Percentiles rank a stretch among this genome's conserved stretches.
These are phyloP conservation scores for Oryza officinalis DNA, from an alignment of 176 grass and related monocot species.

Conservation along the genomic window DNA sequence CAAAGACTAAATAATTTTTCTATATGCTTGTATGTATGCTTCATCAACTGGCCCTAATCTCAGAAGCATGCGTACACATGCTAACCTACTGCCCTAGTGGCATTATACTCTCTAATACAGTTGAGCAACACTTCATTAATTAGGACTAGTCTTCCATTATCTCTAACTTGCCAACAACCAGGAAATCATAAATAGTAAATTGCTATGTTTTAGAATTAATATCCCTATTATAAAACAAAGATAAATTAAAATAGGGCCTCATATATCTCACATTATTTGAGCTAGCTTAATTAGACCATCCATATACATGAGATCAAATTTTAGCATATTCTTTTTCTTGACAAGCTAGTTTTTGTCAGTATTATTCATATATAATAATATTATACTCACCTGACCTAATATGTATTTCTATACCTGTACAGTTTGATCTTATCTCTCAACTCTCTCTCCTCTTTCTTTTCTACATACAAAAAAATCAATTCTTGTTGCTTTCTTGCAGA, in stretches of 20 bases:
- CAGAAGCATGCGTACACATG: background rate
- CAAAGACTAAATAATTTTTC: background rate
- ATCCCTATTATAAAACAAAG: background rate
- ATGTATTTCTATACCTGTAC: background rate
- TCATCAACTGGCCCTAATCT: conserved; percentile 9
- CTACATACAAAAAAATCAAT: conserved; percentile 13
- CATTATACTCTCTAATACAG: background rate
- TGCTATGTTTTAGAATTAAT: background rate
- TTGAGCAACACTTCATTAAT: conserved; percentile 29
- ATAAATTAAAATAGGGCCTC: background rate
- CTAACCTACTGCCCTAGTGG: conserved; percentile 18
- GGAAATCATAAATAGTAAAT: background rate
- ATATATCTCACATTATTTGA: background rate
- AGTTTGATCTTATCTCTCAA: background rate
- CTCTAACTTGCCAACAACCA: conserved; percentile 8
- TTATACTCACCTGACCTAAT: background rate
- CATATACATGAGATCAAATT: background rate
- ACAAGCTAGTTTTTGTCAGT: background rate
- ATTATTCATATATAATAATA: background rate
- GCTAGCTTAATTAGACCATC: background rate
- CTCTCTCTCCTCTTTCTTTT: background rate
- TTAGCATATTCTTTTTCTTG: background rate
- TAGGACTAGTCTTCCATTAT: background rate
- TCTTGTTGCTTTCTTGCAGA: conserved; percentile 41
- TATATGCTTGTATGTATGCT: background rate